Base-by-base conservation (phyloP, 2,329 filamentous ascomycete species). In the Albophoma yamanashiensis region DNA sequence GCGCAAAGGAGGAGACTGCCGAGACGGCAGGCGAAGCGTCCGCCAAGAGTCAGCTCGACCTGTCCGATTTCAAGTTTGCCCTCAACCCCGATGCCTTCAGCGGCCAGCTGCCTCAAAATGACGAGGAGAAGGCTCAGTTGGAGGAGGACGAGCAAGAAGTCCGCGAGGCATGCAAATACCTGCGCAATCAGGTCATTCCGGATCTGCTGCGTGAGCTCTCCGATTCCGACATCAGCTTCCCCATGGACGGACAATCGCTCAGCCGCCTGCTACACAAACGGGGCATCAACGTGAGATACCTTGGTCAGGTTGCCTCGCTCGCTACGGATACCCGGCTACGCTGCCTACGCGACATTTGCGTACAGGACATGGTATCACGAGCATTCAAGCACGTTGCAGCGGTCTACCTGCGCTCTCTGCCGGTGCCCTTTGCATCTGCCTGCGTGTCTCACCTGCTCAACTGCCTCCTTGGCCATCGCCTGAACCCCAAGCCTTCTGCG, bases 51-150 rank as follows among this genome's bases (percentile, higher is more conserved):
- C 85, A 87, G 59, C 88, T 96, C 43, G 92, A 97, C 68, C 86
- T 96, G 61, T 90, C 91, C 52, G 85, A 88, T 67, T 99, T 97
- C 80, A 82, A 86, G 55, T 92, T 97, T 68, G 81, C 91, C 8
- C 83, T 99, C 58, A 99, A 99, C 77, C 92, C 94, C 6, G 94
- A 99, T 73, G 91, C 91, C 39, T 97, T 93, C 80, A 96, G 91
- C 69, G 93, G 92, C 58, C 94, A 97, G 74, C 79, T 85, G 58
- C 92, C 94, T 43, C 91, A 96, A 74, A 94, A 90, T 0, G 88
- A 94, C 6, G 91, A 89, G 65, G 94, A 99, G 73, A 96, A 94
- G 79, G 83, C 84, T 60, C 85, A 94, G 70, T 86, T 90, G 80
- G 84, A 83, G 55, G 83, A 87, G 62, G 94, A 99, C 68, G 94